Evolutionary conservation across 23 red algal genomes (phyloP).

Genomic region (Agarophyton chilense): DNA sequence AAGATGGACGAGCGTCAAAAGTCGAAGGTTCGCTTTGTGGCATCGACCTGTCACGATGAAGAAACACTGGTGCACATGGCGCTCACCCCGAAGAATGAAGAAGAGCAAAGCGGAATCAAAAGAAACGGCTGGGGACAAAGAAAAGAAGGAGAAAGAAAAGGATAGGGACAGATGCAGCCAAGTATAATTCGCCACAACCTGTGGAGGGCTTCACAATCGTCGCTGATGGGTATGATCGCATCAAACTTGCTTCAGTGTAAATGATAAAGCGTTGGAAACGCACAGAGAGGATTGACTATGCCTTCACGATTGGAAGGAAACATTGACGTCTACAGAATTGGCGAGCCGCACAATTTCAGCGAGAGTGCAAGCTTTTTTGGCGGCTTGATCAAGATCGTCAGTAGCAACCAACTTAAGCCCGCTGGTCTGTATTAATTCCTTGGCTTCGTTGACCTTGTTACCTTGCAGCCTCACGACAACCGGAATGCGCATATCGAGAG

Average conservation of each 20-base stretch:
- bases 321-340: constrained; percentile 66
- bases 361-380: constrained; percentile 75
- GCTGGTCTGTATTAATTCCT: constrained; percentile 72
- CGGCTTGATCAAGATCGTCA: constrained; percentile 96
- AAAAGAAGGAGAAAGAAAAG: background rate
- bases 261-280: too few relatives aligned
- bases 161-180: background rate
- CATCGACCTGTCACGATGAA: constrained; percentile 19
- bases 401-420: constrained; percentile 77
- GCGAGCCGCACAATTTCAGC: constrained; percentile 72
- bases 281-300: too few relatives aligned
- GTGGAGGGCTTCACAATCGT: background rate
- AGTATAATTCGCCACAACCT: constrained; percentile 16
- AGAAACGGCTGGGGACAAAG: background rate
- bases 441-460: constrained; percentile 95
- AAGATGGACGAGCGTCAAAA: constrained; percentile 34
- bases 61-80: background rate
- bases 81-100: constrained; percentile 28
- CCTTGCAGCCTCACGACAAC: constrained; percentile 98
- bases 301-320: constrained; percentile 56
- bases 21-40: constrained; percentile 31
- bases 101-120: background rate
- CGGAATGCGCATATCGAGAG: constrained; percentile 85
- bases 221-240: background rate
- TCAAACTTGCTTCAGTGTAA: too few relatives aligned